These are phyloP conservation scores for Phytophthora constricta DNA, from an alignment of 352 stramenopile species.

Conservation along the genomic window DNA sequence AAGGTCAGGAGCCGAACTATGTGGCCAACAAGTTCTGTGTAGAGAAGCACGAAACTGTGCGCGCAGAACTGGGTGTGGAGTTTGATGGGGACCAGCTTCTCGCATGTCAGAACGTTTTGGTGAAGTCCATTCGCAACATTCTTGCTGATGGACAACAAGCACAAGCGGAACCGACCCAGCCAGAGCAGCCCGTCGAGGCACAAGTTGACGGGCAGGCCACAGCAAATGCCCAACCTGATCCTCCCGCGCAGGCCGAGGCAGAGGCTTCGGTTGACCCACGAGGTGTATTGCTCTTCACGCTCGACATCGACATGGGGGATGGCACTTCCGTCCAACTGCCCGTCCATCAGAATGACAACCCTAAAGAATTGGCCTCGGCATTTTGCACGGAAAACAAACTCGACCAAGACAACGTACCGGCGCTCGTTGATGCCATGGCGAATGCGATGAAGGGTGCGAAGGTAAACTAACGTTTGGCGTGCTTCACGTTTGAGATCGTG, in stretches of 20 bases:
- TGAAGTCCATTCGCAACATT: constrained; percentile 45
- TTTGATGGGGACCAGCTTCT: constrained; percentile 68
- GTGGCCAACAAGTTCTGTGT: constrained; percentile 76
- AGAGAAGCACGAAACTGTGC: constrained; percentile 70
- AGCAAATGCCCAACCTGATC: constrained; percentile 15
- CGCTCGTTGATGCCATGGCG: constrained; percentile 67
- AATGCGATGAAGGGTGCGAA: constrained; percentile 49
- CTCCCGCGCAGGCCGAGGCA: constrained; percentile 4
- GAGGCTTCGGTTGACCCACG: constrained; percentile 21
- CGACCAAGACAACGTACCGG: constrained; percentile 60
- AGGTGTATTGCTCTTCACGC: constrained; percentile 59
- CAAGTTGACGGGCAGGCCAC: constrained; percentile 20
- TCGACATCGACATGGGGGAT: constrained; percentile 75
- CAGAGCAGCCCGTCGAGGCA: constrained; percentile 5
- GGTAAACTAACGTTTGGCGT: neutral
- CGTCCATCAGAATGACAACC: constrained; percentile 64
- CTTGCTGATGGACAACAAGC: constrained; percentile 33
- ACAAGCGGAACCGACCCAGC: constrained; percentile 20
- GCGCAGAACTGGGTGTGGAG: constrained; percentile 51
- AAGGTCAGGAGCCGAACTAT: constrained; percentile 58
- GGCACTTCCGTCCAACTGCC: constrained; percentile 48
- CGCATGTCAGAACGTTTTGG: constrained; percentile 67
- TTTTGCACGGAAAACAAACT: constrained; percentile 71
- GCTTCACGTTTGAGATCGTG: neutral
- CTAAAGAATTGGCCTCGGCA: constrained; percentile 42